Evolutionary conservation across 495 filamentous ascomycete genomes (phyloP), one percentile per base, ranked within the genome.

Genomic region (Tuber borchii): DNA sequence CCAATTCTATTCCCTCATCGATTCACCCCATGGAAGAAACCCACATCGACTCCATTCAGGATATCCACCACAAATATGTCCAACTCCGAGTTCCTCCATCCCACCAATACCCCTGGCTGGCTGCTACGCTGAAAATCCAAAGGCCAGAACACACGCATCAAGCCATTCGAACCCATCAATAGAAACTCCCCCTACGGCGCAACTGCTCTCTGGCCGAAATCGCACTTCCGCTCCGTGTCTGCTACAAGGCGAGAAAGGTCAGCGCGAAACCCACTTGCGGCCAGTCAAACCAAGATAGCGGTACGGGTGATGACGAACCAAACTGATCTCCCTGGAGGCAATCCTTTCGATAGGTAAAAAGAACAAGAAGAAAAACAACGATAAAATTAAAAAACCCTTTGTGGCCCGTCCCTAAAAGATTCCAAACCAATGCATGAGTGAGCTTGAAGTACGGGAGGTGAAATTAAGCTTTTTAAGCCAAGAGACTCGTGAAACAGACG

Each of bases 121-220:
- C 90, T 90, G 37, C 88, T 91, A 82, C 90, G 89, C 39, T 90
- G 87, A 51, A 92, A 89, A 86, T 98, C 94, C 76, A 91, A 91
- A 77, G 95, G 95, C 95, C 95, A 99, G 85, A 99, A 98, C 86
- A 99, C 89, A 84, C 95, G 92, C 89, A 98, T 91, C 87, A 98
- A 86, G 80, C 92, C 93, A 93, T 97, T 92, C 77, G 86, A 85
- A 85, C 86, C 87, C 84, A 89, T 86, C 74, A 82, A 69, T 89
- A 99, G 87, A 98, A 98, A 76, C 95, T 98, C 77, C 95, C 95
- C 82, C 95, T 89, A 74, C 95, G 91, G 84, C 93, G 91, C 74
- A 99, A 85, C 86, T 99, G 95, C 87, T 98, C 96, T 80, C 96
- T 88, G 77, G 95, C 95, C 70, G 96, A 98, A 79, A 98, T 94